Base-by-base conservation (phyloP, 441 rosid genomes). In the Pelargonium citronellum region DNA sequence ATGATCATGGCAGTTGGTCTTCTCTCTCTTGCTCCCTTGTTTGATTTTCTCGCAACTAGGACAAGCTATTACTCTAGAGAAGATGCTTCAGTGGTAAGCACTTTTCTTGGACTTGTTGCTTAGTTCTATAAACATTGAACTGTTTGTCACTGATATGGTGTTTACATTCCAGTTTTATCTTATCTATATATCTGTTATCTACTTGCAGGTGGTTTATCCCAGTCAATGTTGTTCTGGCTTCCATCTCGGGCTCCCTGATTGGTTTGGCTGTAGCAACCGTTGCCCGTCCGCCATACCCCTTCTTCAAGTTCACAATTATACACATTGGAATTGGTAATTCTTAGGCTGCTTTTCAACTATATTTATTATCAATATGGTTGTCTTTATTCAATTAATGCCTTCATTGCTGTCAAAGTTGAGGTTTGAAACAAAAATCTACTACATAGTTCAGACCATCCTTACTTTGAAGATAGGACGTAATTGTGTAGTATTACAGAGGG, bases 181-280 rank as follows among this genome's bases (percentile, higher is more conserved):
- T 76, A 1, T 1, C 30, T 53, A 16, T 53, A 2, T 53, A 15
- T 53, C 1, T 15, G 9, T 53, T 15, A 20, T 53, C 9, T 53
- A 8, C 15, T 69, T 83, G 64, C 84, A 94, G 97, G 97, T 95
- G 99, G 99, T 95, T 92, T 74, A 95, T 95, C 82, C 99, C 99
- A 4, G 71, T 85, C 66, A 95, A 95, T 74, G 89, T 92, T 69
- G 74, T 95, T 74, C 84, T 95, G 9, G 87, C 78, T 41, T 67
- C 91, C 51, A 80, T 87, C 73, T 83, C 88, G 0, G 99, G 99
- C 16, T 89, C 98, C 0, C 43, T 92, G 2, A 92, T 95, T 27
- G 99, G 99, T 51, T 78, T 85, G 5, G 24, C 74, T 43, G 84
- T 89, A 71, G 96, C 90, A 11, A 76, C 79, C 43, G 61, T 87